Base-by-base conservation (phyloP, 805 yeast genomes). In the Wickerhamomyces kurtzmanii region DNA sequence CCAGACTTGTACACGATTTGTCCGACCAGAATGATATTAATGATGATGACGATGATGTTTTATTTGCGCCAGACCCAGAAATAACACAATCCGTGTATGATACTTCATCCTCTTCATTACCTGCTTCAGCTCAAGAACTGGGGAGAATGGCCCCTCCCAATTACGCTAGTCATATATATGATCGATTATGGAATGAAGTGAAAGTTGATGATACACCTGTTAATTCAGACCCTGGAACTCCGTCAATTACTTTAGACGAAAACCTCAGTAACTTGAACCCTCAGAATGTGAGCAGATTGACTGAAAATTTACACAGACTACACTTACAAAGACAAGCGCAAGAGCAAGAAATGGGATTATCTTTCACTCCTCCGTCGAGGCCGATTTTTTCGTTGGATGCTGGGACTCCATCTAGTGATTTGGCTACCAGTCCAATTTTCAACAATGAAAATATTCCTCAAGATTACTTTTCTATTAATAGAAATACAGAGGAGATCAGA, bases 111-210 rank as follows among this genome's bases (percentile, higher is more conserved):
- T 33, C 40, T 10, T 30, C 41, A 4, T 33, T 33, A 6, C 45
- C 44, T 17, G 34, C 40, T 4, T 31, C 43, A 20, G 33, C 47
- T 6, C 44, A 53, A n/a, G 60, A 64, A 5, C 59, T 67, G 31
- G 66, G 56, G 25, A 45, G 71, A 25, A 64, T 72, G 57, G 91
- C 95, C 1, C 96, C 96, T 3, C 94, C 96, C 16, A 67, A 78
- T 32, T 86, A 86, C 49, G 86, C 74, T 33, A 72, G 68, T 30
- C 94, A 83, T 50, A 71, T 84, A 20, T 82, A 79, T 51, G 96
- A 86, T 53, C 60, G 81, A 31, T 53, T 86, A 14, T 85, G 82
- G 82, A 66, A 70, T 20, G 87, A 77, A 32, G 61, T 74, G 7
- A 47, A 34, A 15, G 36, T 39, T 24, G 53, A 45, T n/a, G 42